Conservation (phyloP, 305 asterid genomes). For the Lippia alba region DNA sequence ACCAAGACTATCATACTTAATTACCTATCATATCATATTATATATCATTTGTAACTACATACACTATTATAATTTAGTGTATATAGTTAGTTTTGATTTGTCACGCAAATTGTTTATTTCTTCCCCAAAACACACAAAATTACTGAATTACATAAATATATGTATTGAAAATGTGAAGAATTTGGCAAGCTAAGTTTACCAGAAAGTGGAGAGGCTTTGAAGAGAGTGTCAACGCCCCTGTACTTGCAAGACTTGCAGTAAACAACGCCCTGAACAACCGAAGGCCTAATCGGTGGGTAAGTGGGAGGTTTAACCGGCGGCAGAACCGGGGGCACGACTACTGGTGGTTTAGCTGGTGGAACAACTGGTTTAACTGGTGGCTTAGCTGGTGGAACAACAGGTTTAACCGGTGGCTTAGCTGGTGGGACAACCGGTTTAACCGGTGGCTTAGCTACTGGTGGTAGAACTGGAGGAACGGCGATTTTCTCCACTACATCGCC, state of each 20-base stretch:
- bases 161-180: too few species aligned
- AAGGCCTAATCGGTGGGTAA: not conserved
- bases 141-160: too few species aligned
- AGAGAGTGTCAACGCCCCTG: not conserved
- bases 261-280: not conserved
- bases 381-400: not conserved
- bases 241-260: not conserved
- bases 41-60: too few species aligned
- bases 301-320: not conserved
- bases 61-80: too few species aligned
- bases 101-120: too few species aligned
- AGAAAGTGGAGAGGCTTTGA: not conserved
- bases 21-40: too few species aligned
- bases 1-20: too few species aligned
- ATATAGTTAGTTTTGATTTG: too few species aligned
- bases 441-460: not conserved
- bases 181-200: not conserved
- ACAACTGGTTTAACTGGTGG: not conserved
- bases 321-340: not conserved
- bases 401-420: not conserved
- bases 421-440: not conserved
- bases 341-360: not conserved
- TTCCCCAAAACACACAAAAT: too few species aligned
- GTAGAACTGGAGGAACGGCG: not conserved
- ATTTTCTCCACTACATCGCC: not conserved